These are phyloP conservation scores for Capsicum pubescens DNA, from an alignment of 257 asterid genomes.

Conservation along the genomic window DNA sequence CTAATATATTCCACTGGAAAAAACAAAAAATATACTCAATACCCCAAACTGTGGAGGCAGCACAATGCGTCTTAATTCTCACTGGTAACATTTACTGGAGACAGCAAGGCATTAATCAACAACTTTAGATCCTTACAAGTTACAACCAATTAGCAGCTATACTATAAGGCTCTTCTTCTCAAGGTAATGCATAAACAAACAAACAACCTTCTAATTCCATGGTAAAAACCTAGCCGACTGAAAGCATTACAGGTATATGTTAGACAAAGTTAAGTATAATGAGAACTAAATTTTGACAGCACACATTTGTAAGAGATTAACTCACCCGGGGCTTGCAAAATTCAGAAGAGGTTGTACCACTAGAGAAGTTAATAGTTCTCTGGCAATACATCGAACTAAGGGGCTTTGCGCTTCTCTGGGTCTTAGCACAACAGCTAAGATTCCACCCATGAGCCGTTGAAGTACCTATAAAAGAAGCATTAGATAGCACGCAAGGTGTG, in stretches of 20 bases:
- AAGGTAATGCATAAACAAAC: slow-evolving; percentile 8
- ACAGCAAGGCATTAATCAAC: slow-evolving; percentile 18
- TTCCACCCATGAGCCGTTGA: slow-evolving; percentile 93
- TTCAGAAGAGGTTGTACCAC: slow-evolving; percentile 93
- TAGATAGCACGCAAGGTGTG: slow-evolving; percentile 37
- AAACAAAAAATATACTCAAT: neutral
- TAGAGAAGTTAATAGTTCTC: slow-evolving; percentile 91
- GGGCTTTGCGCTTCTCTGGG: slow-evolving; percentile 97
- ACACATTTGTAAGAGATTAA: slow-evolving; percentile 36
- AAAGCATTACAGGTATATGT: slow-evolving; percentile 4
- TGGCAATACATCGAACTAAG: slow-evolving; percentile 88
- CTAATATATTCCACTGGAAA: slow-evolving; percentile 7
- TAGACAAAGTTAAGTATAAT: neutral
- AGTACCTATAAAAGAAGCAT: slow-evolving; percentile 63
- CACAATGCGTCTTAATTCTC: neutral
- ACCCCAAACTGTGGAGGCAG: slow-evolving; percentile 4
- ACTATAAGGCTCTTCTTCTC: slow-evolving; percentile 5
- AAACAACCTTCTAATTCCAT: slow-evolving; percentile 11
- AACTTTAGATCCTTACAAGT: slow-evolving; percentile 9
- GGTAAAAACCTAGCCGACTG: slow-evolving; percentile 1
- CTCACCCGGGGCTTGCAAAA: slow-evolving; percentile 93
- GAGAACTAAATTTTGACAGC: slow-evolving; percentile 14
- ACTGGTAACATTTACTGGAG: neutral
- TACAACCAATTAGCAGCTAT: slow-evolving; percentile 1
- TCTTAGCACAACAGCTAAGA: slow-evolving; percentile 86